Evolutionary conservation across 257 asterid genomes (phyloP).

Genomic region (Schizonepeta tenuifolia): DNA sequence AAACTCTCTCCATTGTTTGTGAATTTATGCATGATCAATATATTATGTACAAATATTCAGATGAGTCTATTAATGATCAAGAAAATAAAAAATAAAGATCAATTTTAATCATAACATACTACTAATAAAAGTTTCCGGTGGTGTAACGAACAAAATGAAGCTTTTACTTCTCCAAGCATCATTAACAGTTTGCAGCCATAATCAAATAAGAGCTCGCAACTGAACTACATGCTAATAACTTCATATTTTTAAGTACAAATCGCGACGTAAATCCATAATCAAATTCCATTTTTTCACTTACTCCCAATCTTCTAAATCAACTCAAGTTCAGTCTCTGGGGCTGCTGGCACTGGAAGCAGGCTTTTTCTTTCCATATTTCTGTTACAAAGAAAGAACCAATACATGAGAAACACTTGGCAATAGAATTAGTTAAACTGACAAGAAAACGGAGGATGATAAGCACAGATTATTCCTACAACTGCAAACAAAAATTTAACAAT

Average conservation of each 20-base stretch:
- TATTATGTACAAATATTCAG: background rate
- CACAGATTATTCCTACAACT: background rate
- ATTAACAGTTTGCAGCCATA: constrained; percentile 43
- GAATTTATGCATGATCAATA: no score
- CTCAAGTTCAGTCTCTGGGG: constrained; percentile 65
- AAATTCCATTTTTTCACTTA: constrained; percentile 22
- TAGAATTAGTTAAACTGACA: no score
- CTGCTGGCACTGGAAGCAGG: constrained; percentile 61
- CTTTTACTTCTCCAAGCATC: constrained; percentile 35
- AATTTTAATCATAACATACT: constrained; percentile 7
- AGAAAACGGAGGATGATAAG: no score
- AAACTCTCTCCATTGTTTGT: no score
- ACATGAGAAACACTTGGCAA: background rate
- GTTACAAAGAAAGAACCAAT: constrained; percentile 36
- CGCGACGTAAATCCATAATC: constrained; percentile 33
- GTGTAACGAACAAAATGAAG: constrained; percentile 18
- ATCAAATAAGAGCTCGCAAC: constrained; percentile 41
- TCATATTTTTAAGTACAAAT: constrained; percentile 44
- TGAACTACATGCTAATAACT: constrained; percentile 41
- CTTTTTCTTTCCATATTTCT: constrained; percentile 74
- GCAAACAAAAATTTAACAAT: background rate
- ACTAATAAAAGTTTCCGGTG: constrained; percentile 14
- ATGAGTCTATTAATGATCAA: no score
- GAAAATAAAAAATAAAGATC: background rate
- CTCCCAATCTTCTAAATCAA: constrained; percentile 27